Conservation (phyloP, 305 asterid genomes). For the Caryopteris hybrid region DNA sequence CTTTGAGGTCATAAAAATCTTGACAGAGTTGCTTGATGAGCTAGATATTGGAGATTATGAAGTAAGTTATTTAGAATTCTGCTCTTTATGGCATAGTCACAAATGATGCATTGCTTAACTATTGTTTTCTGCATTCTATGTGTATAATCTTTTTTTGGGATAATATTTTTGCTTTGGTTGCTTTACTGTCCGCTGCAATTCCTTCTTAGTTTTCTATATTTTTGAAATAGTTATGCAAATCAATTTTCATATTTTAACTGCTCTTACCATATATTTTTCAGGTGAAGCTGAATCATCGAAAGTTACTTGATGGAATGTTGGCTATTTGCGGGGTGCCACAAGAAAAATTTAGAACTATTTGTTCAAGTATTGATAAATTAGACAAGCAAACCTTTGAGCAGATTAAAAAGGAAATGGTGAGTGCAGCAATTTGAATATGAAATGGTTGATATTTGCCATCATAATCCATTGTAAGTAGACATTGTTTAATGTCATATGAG, state of each 20-base stretch:
- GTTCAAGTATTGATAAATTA: slow-evolving; percentile 94
- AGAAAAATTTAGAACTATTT: slow-evolving; percentile 76
- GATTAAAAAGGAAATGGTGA: slow-evolving; percentile 91
- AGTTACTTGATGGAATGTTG: slow-evolving; percentile 89
- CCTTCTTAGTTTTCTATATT: not conserved
- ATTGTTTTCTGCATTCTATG: not conserved
- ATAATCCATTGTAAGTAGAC: not conserved
- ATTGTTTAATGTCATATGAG: not conserved
- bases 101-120: not conserved
- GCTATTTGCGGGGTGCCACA: slow-evolving; percentile 93
- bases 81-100: too few relatives aligned
- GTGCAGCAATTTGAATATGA: slow-evolving; percentile 16
- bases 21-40: slow-evolving; percentile 87
- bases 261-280: slow-evolving; percentile 21
- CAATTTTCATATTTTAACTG: not conserved
- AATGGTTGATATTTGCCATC: not conserved
- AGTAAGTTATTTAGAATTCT: too few relatives aligned
- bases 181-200: slow-evolving; percentile 2
- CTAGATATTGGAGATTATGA: slow-evolving; percentile 88
- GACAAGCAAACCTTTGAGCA: slow-evolving; percentile 92
- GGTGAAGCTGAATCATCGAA: slow-evolving; percentile 94
- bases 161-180: not conserved
- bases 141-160: not conserved
- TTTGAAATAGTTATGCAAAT: not conserved
- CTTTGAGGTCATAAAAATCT: slow-evolving; percentile 77